A percentile compares a stretch with the other conserved stretches of the same genome.
Conservation (phyloP, 108 stramenopile genomes). For the Parietichytrium sp. region DNA sequence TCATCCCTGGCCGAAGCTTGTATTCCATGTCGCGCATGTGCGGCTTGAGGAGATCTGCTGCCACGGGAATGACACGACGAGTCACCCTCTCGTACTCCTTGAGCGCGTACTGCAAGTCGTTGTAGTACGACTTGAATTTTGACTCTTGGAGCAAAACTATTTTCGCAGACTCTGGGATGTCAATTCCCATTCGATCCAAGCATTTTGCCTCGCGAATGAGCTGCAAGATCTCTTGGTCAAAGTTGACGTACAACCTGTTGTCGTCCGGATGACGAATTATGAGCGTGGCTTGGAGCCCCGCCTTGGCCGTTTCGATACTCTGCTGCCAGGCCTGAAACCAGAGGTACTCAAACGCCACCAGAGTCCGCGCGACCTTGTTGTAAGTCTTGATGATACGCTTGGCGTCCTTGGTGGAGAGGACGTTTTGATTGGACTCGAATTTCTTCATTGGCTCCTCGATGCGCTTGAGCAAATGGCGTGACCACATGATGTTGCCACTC, state of each 20-base stretch:
- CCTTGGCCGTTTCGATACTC: slow-evolving; percentile 80
- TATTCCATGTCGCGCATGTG: slow-evolving; percentile 88
- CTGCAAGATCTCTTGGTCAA: slow-evolving; percentile 83
- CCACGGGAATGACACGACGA: slow-evolving; percentile 78
- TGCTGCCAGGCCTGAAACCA: slow-evolving; percentile 90
- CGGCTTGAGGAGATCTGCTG: slow-evolving; percentile 68
- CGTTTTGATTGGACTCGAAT: slow-evolving; percentile 77
- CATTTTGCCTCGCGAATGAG: slow-evolving; percentile 85
- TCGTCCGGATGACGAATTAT: slow-evolving; percentile 86
- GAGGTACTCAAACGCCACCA: slow-evolving; percentile 83
- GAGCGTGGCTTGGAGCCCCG: slow-evolving; percentile 84
- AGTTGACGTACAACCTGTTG: slow-evolving; percentile 81
- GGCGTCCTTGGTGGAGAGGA: slow-evolving; percentile 79
- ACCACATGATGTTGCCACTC: slow-evolving; percentile 83
- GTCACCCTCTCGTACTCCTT: slow-evolving; percentile 79
- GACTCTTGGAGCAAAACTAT: slow-evolving; percentile 81
- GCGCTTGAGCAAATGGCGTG: slow-evolving; percentile 78
- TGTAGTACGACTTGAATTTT: slow-evolving; percentile 82
- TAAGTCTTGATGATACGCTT: slow-evolving; percentile 84
- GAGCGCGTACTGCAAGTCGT: slow-evolving; percentile 78
- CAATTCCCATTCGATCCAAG: slow-evolving; percentile 82
- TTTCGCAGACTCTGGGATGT: slow-evolving; percentile 78
- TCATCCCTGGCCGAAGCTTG: slow-evolving; percentile 86
- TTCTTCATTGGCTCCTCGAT: slow-evolving; percentile 87
- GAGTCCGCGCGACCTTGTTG: slow-evolving; percentile 83